Evolutionary conservation across 495 filamentous ascomycete species (phyloP).

Genomic region (Oleoguttula mirabilis): DNA sequence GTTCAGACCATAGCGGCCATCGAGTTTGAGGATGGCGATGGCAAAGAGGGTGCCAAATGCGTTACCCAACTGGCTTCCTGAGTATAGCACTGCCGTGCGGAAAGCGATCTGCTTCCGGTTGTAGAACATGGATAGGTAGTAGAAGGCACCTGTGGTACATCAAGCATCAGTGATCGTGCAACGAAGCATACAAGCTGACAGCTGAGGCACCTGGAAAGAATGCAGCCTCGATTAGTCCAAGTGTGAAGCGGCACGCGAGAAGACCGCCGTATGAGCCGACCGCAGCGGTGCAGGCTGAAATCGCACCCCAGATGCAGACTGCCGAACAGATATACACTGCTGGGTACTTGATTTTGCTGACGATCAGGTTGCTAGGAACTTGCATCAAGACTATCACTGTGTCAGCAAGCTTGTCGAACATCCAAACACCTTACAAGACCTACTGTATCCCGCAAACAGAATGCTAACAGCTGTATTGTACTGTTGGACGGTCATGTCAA

Average conservation of each 20-base stretch:
- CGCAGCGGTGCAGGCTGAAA: conserved; percentile 25
- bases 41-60: conserved; percentile 31
- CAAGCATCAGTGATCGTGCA: conserved; percentile 16
- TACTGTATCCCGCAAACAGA: conserved; percentile 14
- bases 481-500: conserved; percentile 8
- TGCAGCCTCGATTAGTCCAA: conserved; percentile 29
- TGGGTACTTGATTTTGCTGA: conserved; percentile 29
- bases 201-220: conserved; percentile 24
- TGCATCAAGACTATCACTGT: conserved; percentile 14
- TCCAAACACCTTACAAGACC: background rate
- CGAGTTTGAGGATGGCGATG: conserved; percentile 27
- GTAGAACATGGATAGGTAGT: conserved; percentile 48
- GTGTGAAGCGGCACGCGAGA: conserved; percentile 37
- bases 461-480: conserved; percentile 16
- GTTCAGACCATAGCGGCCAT: conserved; percentile 8
- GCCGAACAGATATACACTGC: conserved; percentile 31
- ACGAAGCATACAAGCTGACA: too few relatives aligned
- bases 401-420: too few relatives aligned
- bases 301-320: conserved; percentile 28
- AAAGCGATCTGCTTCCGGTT: conserved; percentile 45
- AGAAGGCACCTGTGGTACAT: conserved; percentile 31
- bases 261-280: conserved; percentile 39
- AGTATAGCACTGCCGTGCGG: conserved; percentile 40
- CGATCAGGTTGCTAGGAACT: conserved; percentile 9
- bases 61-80: conserved; percentile 29